Base-by-base conservation (phyloP, 148 eudicot species). In the Salicornia ramosissima region DNA sequence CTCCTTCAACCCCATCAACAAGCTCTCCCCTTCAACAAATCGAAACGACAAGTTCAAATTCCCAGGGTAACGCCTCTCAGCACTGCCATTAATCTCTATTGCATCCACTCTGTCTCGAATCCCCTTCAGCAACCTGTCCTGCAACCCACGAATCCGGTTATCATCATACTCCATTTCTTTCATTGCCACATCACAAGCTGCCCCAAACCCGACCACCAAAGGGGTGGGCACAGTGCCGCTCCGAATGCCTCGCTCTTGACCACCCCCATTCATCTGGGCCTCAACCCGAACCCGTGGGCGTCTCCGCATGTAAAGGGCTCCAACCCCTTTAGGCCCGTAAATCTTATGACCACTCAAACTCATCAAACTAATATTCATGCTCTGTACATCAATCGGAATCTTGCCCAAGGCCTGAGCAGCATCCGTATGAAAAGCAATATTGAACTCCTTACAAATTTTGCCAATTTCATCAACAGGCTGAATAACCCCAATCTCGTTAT, bases 221-320 rank as follows among this genome's bases (percentile, higher is more conserved):
- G 97, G 97, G 1, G 96, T 94, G 0, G 97, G 98, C 13, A 94
- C 97, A 0, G 97, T 94, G 6, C 97, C 98, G n/a, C 97, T 94
- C 47, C 98, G 77, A 28, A 90, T 82, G 40, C 97, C 97, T 25
- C 97, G 84, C 80, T 93, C 98, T 64, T 94, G 98, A 14, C 98
- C 98, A 53, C 97, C 98, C 15, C 98, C 98, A 60, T 81, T 94
- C 98, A 94, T 94, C 74, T 88, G 92, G 0, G 98, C 87, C 84
- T 88, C 92, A 25, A 90, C 96, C 62, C 96, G 72, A 52, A 94
- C 82, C 68, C 97, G 68, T 0, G 97, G 96, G 28, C 97, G 64
- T n/a, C 96, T 72, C 67, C 96, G 56, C 85, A 90, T 94, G 46
- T 88, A 94, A 80, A 94, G 65, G n/a, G 92, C 98, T 21, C 97